Conservation (phyloP, 2,329 filamentous ascomycete species). For the Pyrenochaeta sp. region DNA sequence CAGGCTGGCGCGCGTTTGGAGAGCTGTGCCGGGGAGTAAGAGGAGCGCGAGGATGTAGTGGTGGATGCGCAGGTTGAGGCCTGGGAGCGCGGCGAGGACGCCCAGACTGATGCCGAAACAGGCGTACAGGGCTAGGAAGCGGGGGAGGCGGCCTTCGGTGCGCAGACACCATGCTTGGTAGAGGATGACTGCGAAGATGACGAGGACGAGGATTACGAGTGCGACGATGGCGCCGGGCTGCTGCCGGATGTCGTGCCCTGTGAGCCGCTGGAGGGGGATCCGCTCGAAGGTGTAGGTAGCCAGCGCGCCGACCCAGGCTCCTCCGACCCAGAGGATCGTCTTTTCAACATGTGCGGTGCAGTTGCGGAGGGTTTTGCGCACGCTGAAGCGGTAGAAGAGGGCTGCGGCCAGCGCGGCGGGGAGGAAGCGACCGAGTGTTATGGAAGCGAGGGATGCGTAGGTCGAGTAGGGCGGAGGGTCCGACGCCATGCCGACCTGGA, state of each 20-base stretch:
- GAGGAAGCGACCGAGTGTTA: slow-evolving; percentile 40
- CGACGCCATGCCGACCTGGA: slow-evolving; percentile 47
- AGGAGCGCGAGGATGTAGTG: slow-evolving; percentile 92
- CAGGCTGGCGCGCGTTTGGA: slow-evolving; percentile 85
- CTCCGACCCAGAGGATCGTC: slow-evolving; percentile 46
- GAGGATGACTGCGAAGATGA: slow-evolving; percentile 33
- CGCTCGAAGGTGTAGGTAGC: slow-evolving; percentile 42
- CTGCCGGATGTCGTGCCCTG: slow-evolving; percentile 45
- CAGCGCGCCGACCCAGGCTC: slow-evolving; percentile 45
- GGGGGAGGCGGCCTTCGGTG: slow-evolving; percentile 61
- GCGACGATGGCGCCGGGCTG: slow-evolving; percentile 48
- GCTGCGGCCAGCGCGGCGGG: slow-evolving; percentile 41
- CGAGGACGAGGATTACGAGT: slow-evolving; percentile 40
- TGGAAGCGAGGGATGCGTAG: slow-evolving; percentile 42
- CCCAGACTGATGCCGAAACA: slow-evolving; percentile 79
- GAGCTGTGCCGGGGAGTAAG: slow-evolving; percentile 83
- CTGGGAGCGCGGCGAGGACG: slow-evolving; percentile 74
- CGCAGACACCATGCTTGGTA: slow-evolving; percentile 46
- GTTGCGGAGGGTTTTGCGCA: slow-evolving; percentile 34
- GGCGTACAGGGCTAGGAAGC: slow-evolving; percentile 79
- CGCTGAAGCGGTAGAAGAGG: slow-evolving; percentile 37
- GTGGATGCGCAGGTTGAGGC: slow-evolving; percentile 85
- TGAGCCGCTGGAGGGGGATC: slow-evolving; percentile 47
- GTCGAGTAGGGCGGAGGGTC: slow-evolving; percentile 41
- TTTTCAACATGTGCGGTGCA: slow-evolving; percentile 47